Evolutionary conservation across 2,329 filamentous ascomycete species (phyloP).

Genomic region (Neofusicoccum sp.): DNA sequence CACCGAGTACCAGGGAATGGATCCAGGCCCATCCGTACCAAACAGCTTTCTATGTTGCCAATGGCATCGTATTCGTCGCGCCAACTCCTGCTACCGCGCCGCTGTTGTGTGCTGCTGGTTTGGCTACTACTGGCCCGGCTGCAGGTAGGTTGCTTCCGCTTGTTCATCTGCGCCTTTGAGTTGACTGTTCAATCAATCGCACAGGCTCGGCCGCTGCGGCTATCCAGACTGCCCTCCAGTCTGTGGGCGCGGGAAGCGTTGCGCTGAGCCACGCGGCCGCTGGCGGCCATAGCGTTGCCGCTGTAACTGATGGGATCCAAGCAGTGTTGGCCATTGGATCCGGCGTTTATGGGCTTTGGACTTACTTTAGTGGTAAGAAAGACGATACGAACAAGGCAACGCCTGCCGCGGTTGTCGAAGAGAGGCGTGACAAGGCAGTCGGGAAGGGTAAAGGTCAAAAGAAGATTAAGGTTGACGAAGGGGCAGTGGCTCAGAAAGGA

Average conservation of each 20-base stretch:
- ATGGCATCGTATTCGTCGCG: slow-evolving; percentile 26
- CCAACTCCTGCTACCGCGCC: slow-evolving; percentile 28
- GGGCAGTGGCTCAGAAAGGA: background rate
- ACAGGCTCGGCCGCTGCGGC: slow-evolving; percentile 1
- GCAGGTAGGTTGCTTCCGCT: slow-evolving; percentile 22
- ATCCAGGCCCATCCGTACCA: slow-evolving; percentile 28
- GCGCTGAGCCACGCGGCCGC: background rate
- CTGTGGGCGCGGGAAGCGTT: background rate
- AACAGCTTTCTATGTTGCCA: slow-evolving; percentile 27
- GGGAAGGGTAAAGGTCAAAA: background rate
- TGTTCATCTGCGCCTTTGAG: background rate
- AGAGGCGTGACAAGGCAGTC: background rate
- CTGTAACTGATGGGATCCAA: slow-evolving; percentile 4
- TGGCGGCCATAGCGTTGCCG: background rate
- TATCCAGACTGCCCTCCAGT: background rate
- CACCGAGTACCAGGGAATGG: background rate
- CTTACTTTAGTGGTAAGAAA: background rate
- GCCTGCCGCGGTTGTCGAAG: background rate
- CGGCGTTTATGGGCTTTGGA: background rate
- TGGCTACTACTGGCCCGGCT: slow-evolving; percentile 25
- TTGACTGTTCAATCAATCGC: background rate
- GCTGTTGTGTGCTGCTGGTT: slow-evolving; percentile 25
- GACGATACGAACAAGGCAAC: background rate
- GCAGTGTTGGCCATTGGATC: background rate
- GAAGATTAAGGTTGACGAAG: background rate